These are phyloP conservation scores for Penicillium sp. DNA, from an alignment of 2,329 filamentous ascomycete genomes.

Conservation along the genomic window DNA sequence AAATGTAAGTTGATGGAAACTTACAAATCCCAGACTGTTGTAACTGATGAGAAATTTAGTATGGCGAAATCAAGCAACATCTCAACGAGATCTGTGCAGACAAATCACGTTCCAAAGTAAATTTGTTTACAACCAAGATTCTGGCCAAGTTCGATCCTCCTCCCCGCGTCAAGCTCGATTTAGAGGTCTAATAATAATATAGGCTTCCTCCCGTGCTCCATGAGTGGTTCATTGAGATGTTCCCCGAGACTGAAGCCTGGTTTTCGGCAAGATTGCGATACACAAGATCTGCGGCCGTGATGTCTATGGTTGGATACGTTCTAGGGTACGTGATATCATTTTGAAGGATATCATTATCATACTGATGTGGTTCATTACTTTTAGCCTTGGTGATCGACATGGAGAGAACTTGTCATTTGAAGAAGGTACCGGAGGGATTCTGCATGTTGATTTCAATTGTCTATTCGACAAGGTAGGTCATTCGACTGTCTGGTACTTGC, in stretches of 20 bases:
- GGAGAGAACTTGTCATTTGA: conserved; percentile 96
- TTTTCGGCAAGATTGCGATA: conserved; percentile 86
- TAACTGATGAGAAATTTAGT: conserved; percentile 47
- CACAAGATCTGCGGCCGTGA: conserved; percentile 91
- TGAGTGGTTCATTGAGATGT: conserved; percentile 94
- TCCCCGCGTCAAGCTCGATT: background rate
- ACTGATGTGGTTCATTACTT: background rate
- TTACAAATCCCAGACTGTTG: background rate
- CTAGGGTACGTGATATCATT: conserved; percentile 56
- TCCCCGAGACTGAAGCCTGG: conserved; percentile 90
- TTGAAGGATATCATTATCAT: background rate
- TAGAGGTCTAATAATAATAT: conserved; percentile 17
- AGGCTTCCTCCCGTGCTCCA: conserved; percentile 82
- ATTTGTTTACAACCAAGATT: conserved; percentile 69
- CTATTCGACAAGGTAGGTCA: conserved; percentile 83
- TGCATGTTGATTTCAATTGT: conserved; percentile 99
- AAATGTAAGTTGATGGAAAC: conserved; percentile 38
- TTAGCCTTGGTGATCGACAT: conserved; percentile 82
- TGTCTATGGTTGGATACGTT: conserved; percentile 99
- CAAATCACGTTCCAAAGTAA: conserved; percentile 56
- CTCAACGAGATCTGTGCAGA: conserved; percentile 66
- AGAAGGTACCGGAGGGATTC: conserved; percentile 87
- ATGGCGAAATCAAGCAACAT: conserved; percentile 61
- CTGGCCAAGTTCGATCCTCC: conserved; percentile 42
- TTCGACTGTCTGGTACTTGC: background rate